Evolutionary conservation across 176 grass and related monocot species (phyloP).

Genomic region (Triticum dicoccoides): DNA sequence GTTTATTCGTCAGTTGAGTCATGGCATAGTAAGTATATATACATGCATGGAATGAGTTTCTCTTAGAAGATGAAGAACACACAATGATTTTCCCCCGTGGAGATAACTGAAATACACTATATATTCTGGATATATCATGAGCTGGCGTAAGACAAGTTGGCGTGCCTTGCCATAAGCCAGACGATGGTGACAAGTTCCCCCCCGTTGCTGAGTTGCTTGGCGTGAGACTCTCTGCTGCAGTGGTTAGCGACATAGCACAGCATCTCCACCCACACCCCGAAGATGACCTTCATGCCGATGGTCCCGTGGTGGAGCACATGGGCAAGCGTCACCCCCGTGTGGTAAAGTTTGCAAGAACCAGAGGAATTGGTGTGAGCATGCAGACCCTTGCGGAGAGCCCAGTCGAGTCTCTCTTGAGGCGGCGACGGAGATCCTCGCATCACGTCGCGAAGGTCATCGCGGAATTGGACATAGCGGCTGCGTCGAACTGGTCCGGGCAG

Average conservation of each 20-base stretch:
- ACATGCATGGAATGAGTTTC: too few species aligned
- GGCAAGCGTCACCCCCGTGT: background rate
- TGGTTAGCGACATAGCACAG: background rate
- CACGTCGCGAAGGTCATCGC: background rate
- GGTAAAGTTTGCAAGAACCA: background rate
- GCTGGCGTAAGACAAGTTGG: too few species aligned
- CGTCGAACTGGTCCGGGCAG: background rate
- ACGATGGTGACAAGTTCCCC: conserved; percentile 30
- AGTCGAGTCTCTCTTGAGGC: background rate
- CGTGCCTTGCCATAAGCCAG: background rate
- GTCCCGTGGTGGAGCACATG: background rate
- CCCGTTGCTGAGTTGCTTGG: conserved; percentile 34
- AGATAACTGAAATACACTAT: too few species aligned
- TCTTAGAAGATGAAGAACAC: too few species aligned
- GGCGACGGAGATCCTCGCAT: background rate
- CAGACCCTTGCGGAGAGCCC: background rate
- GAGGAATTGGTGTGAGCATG: background rate
- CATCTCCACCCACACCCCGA: conserved; percentile 35
- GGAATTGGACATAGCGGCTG: background rate
- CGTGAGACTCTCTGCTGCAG: conserved; percentile 37
- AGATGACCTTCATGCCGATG: background rate
- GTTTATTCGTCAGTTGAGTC: too few species aligned
- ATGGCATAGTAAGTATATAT: too few species aligned
- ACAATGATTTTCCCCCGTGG: too few species aligned
- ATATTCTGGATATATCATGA: too few species aligned